A percentile compares a stretch with the other conserved stretches of the same genome.
phyloP scores from a whole-genome alignment of 2,329 filamentous ascomycete species.

The Diaporthe eres region DNA sequence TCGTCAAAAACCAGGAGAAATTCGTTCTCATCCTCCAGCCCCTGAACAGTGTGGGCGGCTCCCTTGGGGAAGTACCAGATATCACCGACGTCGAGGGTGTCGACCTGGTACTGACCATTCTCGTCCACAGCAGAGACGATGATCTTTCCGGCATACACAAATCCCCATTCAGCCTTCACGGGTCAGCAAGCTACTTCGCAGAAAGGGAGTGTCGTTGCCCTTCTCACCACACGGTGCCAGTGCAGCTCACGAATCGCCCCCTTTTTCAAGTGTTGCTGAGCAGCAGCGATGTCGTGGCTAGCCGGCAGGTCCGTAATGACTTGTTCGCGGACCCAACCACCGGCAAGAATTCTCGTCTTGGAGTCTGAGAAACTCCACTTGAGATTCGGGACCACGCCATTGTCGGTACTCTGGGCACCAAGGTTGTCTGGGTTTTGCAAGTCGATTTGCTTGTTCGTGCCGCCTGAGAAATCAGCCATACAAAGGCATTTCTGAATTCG shows the following conservation, averaged over 20 bases:
- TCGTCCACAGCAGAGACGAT: constrained; percentile 74
- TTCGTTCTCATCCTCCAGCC: constrained; percentile 76
- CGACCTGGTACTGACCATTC: constrained; percentile 68
- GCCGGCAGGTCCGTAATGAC: constrained; percentile 76
- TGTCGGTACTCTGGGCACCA: constrained; percentile 72
- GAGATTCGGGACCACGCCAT: constrained; percentile 74
- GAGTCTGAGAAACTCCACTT: constrained; percentile 81
- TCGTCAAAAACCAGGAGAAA: constrained; percentile 66
- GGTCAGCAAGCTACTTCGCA: not conserved
- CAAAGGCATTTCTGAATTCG: not conserved
- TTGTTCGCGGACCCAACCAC: constrained; percentile 77
- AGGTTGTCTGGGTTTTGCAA: constrained; percentile 75
- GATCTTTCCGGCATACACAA: constrained; percentile 71
- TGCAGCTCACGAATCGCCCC: constrained; percentile 76
- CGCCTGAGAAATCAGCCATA: constrained; percentile 47
- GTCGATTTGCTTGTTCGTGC: constrained; percentile 74
- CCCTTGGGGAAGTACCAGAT: constrained; percentile 81
- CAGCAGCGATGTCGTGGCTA: constrained; percentile 76
- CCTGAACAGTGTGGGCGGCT: constrained; percentile 73
- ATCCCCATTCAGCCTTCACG: constrained; percentile 75
- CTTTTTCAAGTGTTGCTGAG: constrained; percentile 78
- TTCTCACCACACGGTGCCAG: constrained; percentile 65
- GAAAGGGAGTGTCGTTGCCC: not conserved
- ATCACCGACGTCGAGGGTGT: constrained; percentile 71
- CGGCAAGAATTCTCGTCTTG: constrained; percentile 72